These are phyloP conservation scores for Forsythia viridissima DNA, from an alignment of 257 asterid genomes.

Conservation along the genomic window DNA sequence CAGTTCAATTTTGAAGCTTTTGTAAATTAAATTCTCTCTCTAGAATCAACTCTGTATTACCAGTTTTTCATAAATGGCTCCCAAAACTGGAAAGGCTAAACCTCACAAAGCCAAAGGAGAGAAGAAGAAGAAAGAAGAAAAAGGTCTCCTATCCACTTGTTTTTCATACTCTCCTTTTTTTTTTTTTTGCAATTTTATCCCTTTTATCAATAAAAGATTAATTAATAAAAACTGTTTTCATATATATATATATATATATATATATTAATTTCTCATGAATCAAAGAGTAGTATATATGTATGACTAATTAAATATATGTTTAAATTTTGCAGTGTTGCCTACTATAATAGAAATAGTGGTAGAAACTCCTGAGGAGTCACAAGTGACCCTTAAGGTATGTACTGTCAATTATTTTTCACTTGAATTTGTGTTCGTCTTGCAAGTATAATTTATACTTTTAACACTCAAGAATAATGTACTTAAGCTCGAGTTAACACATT, in stretches of 20 bases:
- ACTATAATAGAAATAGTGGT: constrained; percentile 60
- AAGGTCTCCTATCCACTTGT: constrained; percentile 23
- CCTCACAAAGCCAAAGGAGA: constrained; percentile 53
- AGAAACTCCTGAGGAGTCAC: constrained; percentile 66
- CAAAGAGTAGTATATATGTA: no score
- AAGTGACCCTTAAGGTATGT: constrained; percentile 72
- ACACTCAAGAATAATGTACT: no score
- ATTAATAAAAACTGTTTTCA: no score
- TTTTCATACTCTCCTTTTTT: not conserved
- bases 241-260: no score
- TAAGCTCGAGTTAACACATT: no score
- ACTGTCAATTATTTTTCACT: not conserved
- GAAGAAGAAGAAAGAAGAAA: constrained; percentile 56
- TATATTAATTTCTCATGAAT: no score
- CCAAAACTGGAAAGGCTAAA: constrained; percentile 47
- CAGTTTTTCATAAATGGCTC: constrained; percentile 35
- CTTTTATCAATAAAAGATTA: not conserved
- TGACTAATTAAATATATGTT: not conserved
- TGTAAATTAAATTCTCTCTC: not conserved
- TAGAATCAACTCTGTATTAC: not conserved
- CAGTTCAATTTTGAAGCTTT: not conserved
- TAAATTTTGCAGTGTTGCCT: constrained; percentile 52
- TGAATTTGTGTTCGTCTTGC: not conserved
- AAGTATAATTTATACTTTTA: no score
- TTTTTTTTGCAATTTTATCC: not conserved